These are phyloP conservation scores for Calonectria henricotiae DNA, from an alignment of 2,329 filamentous ascomycete genomes.

Conservation along the genomic window DNA sequence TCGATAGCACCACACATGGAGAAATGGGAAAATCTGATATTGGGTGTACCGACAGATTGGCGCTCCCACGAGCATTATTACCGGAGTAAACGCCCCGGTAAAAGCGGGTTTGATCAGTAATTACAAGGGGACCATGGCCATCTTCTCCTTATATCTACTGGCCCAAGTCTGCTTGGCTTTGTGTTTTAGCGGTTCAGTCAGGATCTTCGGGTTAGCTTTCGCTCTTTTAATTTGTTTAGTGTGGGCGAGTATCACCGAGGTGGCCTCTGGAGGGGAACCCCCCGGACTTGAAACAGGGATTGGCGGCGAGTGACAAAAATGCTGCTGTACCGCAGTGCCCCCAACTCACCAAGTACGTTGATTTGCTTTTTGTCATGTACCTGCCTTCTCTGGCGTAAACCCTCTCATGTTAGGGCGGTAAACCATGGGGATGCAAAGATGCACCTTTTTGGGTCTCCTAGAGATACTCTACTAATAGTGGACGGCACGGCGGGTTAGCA, in stretches of 20 bases:
- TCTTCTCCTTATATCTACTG: background rate
- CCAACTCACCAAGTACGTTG: background rate
- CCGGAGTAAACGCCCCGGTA: conserved; percentile 46
- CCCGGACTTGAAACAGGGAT: background rate
- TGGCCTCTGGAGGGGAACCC: background rate
- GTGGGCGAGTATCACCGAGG: conserved; percentile 14
- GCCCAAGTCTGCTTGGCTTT: conserved; percentile 6
- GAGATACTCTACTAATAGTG: background rate
- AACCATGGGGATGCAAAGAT: background rate
- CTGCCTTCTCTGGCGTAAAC: background rate
- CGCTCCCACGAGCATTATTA: background rate
- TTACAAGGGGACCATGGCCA: conserved; percentile 26
- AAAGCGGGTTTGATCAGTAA: conserved; percentile 43
- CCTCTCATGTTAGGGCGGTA: background rate
- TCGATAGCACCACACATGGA: conserved; percentile 28
- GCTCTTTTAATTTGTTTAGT: conserved; percentile 12
- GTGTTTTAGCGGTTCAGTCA: background rate
- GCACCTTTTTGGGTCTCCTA: background rate
- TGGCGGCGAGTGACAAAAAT: background rate
- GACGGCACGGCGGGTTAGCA: conserved; percentile 15
- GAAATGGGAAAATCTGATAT: conserved; percentile 19
- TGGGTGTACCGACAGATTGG: background rate
- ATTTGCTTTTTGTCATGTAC: background rate
- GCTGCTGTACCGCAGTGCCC: too few relatives aligned
- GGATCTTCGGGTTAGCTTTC: background rate